Evolutionary conservation across 1,284 basidiomycete genomes (phyloP), one percentile per base, ranked within the genome.

Genomic region (Cronartium quercuum): DNA sequence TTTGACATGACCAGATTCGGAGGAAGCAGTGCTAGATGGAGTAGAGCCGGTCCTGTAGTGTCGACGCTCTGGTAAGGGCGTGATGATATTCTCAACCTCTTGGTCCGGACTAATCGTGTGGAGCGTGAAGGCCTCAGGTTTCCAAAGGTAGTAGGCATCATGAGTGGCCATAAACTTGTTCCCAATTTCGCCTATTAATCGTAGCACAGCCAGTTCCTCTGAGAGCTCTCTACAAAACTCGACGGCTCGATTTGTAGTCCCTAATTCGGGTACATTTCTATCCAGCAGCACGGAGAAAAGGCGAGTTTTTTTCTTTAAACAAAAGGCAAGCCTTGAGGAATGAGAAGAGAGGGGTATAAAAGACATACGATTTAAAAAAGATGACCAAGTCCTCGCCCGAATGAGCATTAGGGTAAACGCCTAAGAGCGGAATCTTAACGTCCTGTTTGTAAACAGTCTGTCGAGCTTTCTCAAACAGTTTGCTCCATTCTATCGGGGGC

Each of bases 171-270:
- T 76, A 67, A 78, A 78, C 55, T 77, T 76, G 58, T 78, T 78
- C 15, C 78, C 78, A 6, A 78, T 69, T 51, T 77, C 78, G 3
- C 78, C 78, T 9, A 77, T 77, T 47, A 78, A 73, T n/a, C 77
- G 58, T 18, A 78, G 76, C 35, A 77, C 66, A 41, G 73, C 64
- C 62, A 78, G 38, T 12, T 77, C 77, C 61, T 78, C 74, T 12
- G 74, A 76, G 38, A 78, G 65, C 51, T 77, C 76, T 12, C 68
- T 37, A 47, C 77, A 77, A 42, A 78, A 77, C 65, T 76, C 77
- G 51, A 74, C 63, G 18, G 78, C 66, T 37, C 68, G 68, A 35
- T 40, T 57, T 24, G 75, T 15, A 38, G 69, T 64, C 1, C 70
- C 65, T 41, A 78, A 63, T 38, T 75, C 77, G 15, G 68, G 58